Evolutionary conservation across 495 filamentous ascomycete species (phyloP), one percentile per base, ranked within the genome.

Genomic region (Penicillium bovifimosum): DNA sequence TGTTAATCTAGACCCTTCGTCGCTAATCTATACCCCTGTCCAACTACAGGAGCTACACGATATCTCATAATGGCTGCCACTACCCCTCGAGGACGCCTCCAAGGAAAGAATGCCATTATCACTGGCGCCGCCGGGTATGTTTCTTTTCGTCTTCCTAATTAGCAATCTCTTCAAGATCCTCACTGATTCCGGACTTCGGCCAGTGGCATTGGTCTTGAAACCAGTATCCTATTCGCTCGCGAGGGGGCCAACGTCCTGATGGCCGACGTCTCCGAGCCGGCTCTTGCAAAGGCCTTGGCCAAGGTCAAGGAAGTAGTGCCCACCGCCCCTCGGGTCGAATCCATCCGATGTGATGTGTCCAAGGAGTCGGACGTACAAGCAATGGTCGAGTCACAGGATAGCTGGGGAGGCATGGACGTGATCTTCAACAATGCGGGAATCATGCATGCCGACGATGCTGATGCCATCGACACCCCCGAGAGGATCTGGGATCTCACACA

Each of bases 351-450:
- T 64, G 83, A 86, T 59, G 82, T 86, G 36, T 76, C 81, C 53
- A 87, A 89, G 59, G 91, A 96, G 70, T 60, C 76, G 52, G 78
- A 89, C 28, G 82, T 96, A 18, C 69, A 86, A 55, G 80, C 85
- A 27, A 75, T 82, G 55, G 78, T 96, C n/a, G 81, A 84, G 49
- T 67, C 75, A 2, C 67, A 90, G 41, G 91, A 96, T 62, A 53
- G 73, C 41, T 96, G 88, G 90, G 92, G 91, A 59, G 93, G 93
- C n/a, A 73, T 90, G 0, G 93, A 98, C 67, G 77, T 96, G 58
- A 88, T 98, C 55, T 98, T 96, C 82, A 98, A 98, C 80, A 98
- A 98, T 65, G 93, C 93, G 0, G 93, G 93, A 14, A 98, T 98
- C 65, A 98, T 98, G 93, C 91, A 96, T 68, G 80, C 79, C 28